Evolutionary conservation across 2,329 filamentous ascomycete species (phyloP), one percentile per base, ranked within the genome.

Genomic region (Aspergillus pseudoglaucus): DNA sequence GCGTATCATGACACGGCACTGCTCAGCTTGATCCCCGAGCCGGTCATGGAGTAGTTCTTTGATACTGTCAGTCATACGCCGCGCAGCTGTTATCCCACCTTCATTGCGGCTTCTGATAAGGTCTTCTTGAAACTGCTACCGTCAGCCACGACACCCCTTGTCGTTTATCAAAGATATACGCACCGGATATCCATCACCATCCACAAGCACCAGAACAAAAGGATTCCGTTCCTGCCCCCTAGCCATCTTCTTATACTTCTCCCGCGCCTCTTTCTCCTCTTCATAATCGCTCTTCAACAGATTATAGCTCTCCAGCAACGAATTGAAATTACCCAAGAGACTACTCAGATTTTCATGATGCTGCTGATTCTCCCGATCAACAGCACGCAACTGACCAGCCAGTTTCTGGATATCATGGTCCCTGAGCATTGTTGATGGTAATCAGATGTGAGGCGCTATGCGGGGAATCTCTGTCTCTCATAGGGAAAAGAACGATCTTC

Each of bases 171-270:
- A 20, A 6, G 1, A 2, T 6, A 42, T 37, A 44, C 59, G 49
- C 39, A 67, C 58, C 18, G 75, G 57, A 55, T 83, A 83, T 42
- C 78, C 79, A 61, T 85, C 80, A 17, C 80, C 82, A 48, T 85
- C 81, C 10, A 85, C 66, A 0, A 85, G 66, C 6, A 84, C 75
- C 2, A 84, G 68, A 1, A 80, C 79, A 54, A 83, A 84, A 0
- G 80, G 75, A 51, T 78, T 79, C 17, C 76, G 73, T 20, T 78
- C 67, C 57, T 73, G 67, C 10, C 68, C 70, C 45, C 70, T 68
- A 4, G 74, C 74, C 47, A 77, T 60, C 55, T 75, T 72, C 57
- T 81, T 81, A 66, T 80, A 81, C 38, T 73, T 73, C 50, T 81
- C 77, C 3, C 77, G 67, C 0, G 70, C 64, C 43, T 78, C 76